Conservation (phyloP, 768 basidiomycete genomes). For the Russula ochroleuca region DNA sequence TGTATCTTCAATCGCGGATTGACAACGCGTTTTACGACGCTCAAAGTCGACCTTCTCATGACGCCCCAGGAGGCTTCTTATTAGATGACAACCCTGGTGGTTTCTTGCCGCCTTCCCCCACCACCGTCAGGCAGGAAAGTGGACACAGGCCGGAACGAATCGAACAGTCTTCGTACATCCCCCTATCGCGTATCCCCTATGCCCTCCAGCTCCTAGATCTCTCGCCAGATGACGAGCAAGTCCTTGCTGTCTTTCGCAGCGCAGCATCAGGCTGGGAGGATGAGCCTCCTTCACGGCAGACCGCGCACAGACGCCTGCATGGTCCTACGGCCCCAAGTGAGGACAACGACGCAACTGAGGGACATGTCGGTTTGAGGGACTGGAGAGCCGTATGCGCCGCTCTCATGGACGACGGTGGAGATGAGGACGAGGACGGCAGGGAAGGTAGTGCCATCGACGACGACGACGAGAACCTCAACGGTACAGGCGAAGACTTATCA, state of each 20-base stretch:
- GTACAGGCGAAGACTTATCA: constrained; percentile 35
- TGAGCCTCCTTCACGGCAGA: neutral
- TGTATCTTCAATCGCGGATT: constrained; percentile 10
- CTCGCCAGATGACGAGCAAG: constrained; percentile 57
- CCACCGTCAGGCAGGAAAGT: neutral
- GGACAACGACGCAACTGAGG: constrained; percentile 29
- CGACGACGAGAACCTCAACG: constrained; percentile 28
- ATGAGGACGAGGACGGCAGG: constrained; percentile 31
- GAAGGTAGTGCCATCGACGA: constrained; percentile 32
- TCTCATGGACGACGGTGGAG: constrained; percentile 42
- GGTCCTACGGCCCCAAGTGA: constrained; percentile 28
- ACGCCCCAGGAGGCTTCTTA: constrained; percentile 37
- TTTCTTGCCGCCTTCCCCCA: constrained; percentile 30
- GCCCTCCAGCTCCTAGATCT: constrained; percentile 64
- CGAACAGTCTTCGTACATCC: constrained; percentile 39
- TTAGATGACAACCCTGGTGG: constrained; percentile 33
- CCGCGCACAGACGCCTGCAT: neutral
- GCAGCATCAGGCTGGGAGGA: constrained; percentile 68
- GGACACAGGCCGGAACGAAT: neutral
- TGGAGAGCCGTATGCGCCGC: constrained; percentile 81
- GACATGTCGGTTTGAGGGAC: constrained; percentile 56
- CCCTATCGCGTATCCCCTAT: constrained; percentile 51
- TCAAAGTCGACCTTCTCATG: neutral
- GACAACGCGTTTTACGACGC: constrained; percentile 21
- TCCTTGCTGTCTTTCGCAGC: constrained; percentile 67